Evolutionary conservation across 1,139 yeast species (phyloP).

Genomic region (Pichia sp.): DNA sequence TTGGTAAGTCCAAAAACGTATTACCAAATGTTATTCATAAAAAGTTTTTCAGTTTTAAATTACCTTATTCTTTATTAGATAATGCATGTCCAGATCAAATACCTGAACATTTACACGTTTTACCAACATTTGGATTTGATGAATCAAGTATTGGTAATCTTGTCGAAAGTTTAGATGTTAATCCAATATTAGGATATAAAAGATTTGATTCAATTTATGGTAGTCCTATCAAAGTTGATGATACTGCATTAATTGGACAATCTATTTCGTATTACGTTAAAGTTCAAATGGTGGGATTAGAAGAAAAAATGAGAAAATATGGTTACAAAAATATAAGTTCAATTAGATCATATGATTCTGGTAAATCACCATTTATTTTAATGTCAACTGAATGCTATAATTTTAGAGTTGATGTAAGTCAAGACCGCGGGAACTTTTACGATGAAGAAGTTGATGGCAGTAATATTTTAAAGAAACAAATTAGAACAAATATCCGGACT

Average conservation of each 20-base stretch:
- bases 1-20: constrained; percentile 44
- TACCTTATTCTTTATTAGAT: constrained; percentile 55
- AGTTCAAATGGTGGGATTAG: constrained; percentile 22
- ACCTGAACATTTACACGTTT: constrained; percentile 44
- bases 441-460: not conserved
- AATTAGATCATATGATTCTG: not conserved
- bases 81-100: constrained; percentile 50
- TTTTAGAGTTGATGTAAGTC: constrained; percentile 18
- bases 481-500: constrained; percentile 7
- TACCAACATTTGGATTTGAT: constrained; percentile 59
- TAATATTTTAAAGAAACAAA: not conserved
- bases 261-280: constrained; percentile 25
- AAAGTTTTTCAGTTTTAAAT: constrained; percentile 46
- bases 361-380: constrained; percentile 10
- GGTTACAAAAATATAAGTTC: not conserved
- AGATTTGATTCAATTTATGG: constrained; percentile 31
- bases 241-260: constrained; percentile 21
- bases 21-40: constrained; percentile 38
- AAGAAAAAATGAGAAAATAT: not conserved
- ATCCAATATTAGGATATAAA: constrained; percentile 35
- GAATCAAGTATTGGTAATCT: constrained; percentile 8
- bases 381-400: constrained; percentile 15
- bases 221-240: constrained; percentile 30
- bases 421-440: not conserved
- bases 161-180: constrained; percentile 14